Evolutionary conservation across 2,329 filamentous ascomycete genomes (phyloP).

Genomic region (Phyllosticta capitalensis): DNA sequence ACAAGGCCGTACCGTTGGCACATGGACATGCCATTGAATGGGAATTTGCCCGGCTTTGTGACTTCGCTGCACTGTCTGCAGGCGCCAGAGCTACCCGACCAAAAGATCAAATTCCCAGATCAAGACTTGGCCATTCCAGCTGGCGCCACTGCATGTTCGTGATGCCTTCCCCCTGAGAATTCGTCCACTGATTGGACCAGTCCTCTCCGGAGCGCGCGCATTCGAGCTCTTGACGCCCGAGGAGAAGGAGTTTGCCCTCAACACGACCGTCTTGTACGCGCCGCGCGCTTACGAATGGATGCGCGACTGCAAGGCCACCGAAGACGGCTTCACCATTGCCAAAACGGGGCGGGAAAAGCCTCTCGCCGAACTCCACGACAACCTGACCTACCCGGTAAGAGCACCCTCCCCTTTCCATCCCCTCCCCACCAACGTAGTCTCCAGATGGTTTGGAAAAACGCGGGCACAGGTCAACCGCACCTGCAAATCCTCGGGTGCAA

Average conservation of each 20-base stretch:
- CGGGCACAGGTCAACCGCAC: slow-evolving; percentile 14
- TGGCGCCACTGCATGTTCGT: slow-evolving; percentile 19
- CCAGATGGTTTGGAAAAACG: slow-evolving; percentile 17
- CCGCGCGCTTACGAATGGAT: slow-evolving; percentile 22
- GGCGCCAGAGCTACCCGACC: slow-evolving; percentile 17
- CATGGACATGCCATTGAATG: slow-evolving; percentile 22
- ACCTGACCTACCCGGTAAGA: slow-evolving; percentile 18
- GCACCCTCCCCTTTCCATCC: neutral
- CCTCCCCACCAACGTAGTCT: too few species aligned
- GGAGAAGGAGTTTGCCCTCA: slow-evolving; percentile 17
- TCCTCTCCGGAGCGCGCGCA: slow-evolving; percentile 19
- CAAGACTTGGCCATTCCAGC: slow-evolving; percentile 15
- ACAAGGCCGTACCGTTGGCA: slow-evolving; percentile 24
- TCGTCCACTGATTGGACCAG: slow-evolving; percentile 8
- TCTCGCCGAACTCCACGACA: slow-evolving; percentile 15
- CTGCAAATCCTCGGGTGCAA: slow-evolving; percentile 20
- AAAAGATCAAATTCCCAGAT: slow-evolving; percentile 16
- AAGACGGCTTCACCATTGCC: slow-evolving; percentile 19
- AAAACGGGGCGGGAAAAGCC: slow-evolving; percentile 14
- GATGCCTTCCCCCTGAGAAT: neutral
- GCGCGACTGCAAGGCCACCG: slow-evolving; percentile 21
- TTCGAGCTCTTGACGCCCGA: slow-evolving; percentile 19
- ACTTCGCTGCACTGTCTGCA: slow-evolving; percentile 18
- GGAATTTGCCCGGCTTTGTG: slow-evolving; percentile 20
- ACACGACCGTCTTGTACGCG: slow-evolving; percentile 22